Conservation (phyloP, 108 stramenopile species). For the Nitzschia sp. region DNA sequence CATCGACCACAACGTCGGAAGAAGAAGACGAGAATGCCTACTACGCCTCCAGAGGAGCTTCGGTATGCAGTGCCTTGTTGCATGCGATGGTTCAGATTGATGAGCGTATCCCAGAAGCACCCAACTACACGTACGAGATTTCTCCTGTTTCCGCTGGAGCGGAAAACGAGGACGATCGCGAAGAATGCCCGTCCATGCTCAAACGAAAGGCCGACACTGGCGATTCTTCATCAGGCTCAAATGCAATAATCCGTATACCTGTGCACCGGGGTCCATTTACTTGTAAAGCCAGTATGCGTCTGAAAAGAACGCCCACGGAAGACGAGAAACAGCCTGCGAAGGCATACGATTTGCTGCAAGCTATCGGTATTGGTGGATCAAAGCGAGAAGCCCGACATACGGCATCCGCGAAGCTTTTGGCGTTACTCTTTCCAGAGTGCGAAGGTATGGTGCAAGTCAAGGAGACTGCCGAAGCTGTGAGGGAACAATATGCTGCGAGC, state of each 20-base stretch:
- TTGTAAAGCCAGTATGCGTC: slow-evolving; percentile 49
- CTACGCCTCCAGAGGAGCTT: slow-evolving; percentile 71
- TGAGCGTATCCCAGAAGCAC: slow-evolving; percentile 67
- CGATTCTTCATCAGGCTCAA: not conserved
- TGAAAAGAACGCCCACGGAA: slow-evolving; percentile 1
- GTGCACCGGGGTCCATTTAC: slow-evolving; percentile 49
- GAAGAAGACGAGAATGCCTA: slow-evolving; percentile 78
- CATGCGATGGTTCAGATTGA: slow-evolving; percentile 88
- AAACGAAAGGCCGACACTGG: slow-evolving; percentile 19
- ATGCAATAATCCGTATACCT: slow-evolving; percentile 5
- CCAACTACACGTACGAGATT: slow-evolving; percentile 56
- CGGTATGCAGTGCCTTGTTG: slow-evolving; percentile 71
- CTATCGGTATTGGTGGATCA: slow-evolving; percentile 56
- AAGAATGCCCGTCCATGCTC: not conserved
- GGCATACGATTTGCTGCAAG: slow-evolving; percentile 44
- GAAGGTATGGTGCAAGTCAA: slow-evolving; percentile 75
- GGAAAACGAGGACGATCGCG: slow-evolving; percentile 2
- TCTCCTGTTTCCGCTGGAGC: slow-evolving; percentile 16
- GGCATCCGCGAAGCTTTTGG: slow-evolving; percentile 79
- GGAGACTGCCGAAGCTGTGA: slow-evolving; percentile 77
- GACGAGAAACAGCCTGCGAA: not conserved
- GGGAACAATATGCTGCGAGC: slow-evolving; percentile 70
- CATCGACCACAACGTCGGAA: slow-evolving; percentile 70
- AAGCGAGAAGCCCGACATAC: slow-evolving; percentile 84
- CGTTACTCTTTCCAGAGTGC: slow-evolving; percentile 79